Conservation (phyloP, 2,329 filamentous ascomycete genomes). For the Sordariomycetes sp. region DNA sequence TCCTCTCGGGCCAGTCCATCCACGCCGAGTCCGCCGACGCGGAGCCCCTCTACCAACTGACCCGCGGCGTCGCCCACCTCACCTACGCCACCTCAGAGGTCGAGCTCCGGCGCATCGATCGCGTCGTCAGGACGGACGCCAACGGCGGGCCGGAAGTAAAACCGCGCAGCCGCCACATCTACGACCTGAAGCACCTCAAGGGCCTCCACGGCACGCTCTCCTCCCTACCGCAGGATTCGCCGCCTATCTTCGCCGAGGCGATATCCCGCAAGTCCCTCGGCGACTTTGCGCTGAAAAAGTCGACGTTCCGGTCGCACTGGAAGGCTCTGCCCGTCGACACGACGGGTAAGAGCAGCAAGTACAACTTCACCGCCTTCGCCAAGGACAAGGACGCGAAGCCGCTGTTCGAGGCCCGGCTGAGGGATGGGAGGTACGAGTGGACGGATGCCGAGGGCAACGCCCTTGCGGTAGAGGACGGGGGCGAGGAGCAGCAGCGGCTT, state of each 20-base stretch:
- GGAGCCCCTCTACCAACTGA: slow-evolving; percentile 12
- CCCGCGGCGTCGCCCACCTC: slow-evolving; percentile 10
- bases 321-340: slow-evolving; percentile 7
- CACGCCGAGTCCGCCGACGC: slow-evolving; percentile 10
- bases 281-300: slow-evolving; percentile 7
- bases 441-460: slow-evolving; percentile 6
- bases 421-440: slow-evolving; percentile 11
- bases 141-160: slow-evolving; percentile 12
- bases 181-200: slow-evolving; percentile 16
- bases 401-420: slow-evolving; percentile 10
- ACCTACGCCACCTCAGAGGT: slow-evolving; percentile 9
- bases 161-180: slow-evolving; percentile 17
- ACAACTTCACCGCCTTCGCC: slow-evolving; percentile 7
- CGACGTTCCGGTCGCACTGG: slow-evolving; percentile 5
- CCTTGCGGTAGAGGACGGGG: slow-evolving; percentile 11
- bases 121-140: slow-evolving; percentile 9
- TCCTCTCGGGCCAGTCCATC: slow-evolving; percentile 12
- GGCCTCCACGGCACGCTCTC: neutral
- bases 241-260: neutral
- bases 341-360: slow-evolving; percentile 6
- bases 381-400: slow-evolving; percentile 8
- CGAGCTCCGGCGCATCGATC: slow-evolving; percentile 11
- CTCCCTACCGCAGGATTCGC: neutral
- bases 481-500: slow-evolving; percentile 7
- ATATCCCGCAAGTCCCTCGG: slow-evolving; percentile 3